Conservation (phyloP, 441 rosid genomes). For the Macaranga tanarius region DNA sequence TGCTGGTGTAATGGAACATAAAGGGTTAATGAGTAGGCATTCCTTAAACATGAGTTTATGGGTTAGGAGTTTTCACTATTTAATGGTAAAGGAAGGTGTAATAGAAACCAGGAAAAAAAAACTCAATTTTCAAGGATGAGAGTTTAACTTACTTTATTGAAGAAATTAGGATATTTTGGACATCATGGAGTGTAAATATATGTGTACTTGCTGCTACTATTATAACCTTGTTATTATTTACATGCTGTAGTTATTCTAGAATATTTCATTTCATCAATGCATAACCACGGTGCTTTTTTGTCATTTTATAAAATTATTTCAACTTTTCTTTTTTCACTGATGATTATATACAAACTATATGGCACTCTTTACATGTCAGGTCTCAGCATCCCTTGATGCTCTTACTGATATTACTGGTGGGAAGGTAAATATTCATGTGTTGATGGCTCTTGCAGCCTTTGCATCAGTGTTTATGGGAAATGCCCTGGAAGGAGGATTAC, state of each 20-base stretch:
- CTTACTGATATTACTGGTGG: constrained; percentile 82
- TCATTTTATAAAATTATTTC: neutral
- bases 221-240: neutral
- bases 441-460: constrained; percentile 95
- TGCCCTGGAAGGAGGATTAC: constrained; percentile 88
- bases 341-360: constrained; percentile 2
- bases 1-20: too few species aligned
- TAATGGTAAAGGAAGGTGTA: too few species aligned
- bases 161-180: neutral
- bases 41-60: too few species aligned
- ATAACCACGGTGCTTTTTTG: neutral
- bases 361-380: constrained; percentile 37
- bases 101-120: too few species aligned
- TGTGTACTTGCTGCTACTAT: too few species aligned
- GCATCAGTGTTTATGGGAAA: constrained; percentile 91
- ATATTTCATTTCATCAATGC: neutral
- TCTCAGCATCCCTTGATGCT: constrained; percentile 90
- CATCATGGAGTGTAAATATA: neutral
- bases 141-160: too few species aligned
- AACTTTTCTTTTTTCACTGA: neutral
- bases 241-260: too few species aligned
- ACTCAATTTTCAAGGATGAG: too few species aligned
- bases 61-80: too few species aligned
- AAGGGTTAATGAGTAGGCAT: too few species aligned
- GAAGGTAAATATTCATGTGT: constrained; percentile 86